These are phyloP conservation scores for Eleusine coracana DNA, from an alignment of 176 grass and related monocot genomes.

Conservation along the genomic window DNA sequence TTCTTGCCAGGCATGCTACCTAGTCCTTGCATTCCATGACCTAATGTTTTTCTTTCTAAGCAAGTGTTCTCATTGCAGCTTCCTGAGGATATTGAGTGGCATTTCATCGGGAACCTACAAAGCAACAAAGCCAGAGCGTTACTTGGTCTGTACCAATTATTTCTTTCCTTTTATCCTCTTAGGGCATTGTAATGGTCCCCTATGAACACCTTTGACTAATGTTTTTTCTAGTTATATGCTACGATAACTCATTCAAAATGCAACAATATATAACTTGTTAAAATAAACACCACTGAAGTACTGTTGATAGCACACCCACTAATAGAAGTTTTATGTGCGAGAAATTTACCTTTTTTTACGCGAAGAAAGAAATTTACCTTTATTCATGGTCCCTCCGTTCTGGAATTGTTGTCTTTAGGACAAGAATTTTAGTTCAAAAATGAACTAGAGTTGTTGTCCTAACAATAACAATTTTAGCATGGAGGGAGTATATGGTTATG, in stretches of 20 bases:
- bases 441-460: no score
- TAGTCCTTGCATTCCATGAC: not conserved
- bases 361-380: not conserved
- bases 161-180: not conserved
- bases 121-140: conserved; percentile 90
- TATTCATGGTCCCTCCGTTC: no score
- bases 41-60: conserved; percentile 7
- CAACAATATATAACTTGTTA: not conserved
- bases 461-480: no score
- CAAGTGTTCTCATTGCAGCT: conserved; percentile 59
- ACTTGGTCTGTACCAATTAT: conserved; percentile 50
- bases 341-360: not conserved
- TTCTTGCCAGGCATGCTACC: not conserved
- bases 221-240: not conserved
- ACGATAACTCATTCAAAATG: not conserved
- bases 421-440: no score
- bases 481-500: not conserved
- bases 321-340: not conserved
- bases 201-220: not conserved
- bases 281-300: not conserved
- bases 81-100: conserved; percentile 92
- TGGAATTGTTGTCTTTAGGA: no score
- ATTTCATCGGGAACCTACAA: conserved; percentile 94
- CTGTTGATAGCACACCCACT: not conserved
- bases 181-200: not conserved